Evolutionary conservation across 306 rosid species (phyloP).

Genomic region (Castanea crenata): DNA sequence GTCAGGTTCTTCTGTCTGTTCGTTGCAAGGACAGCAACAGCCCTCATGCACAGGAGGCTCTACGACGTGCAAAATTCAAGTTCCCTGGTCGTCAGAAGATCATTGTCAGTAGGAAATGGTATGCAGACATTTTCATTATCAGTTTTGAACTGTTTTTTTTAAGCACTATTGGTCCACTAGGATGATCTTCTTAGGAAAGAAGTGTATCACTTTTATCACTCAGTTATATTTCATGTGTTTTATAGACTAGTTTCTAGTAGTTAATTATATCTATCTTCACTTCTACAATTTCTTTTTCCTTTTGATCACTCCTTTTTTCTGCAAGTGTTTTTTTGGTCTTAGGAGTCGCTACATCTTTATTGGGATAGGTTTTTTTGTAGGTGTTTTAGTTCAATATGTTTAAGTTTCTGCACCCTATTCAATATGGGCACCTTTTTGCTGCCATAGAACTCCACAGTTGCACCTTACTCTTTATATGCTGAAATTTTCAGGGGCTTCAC

Average conservation of each 20-base stretch:
- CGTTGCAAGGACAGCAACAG: constrained; percentile 79
- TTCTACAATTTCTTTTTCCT: neutral
- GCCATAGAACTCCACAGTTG: neutral
- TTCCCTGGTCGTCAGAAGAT: constrained; percentile 92
- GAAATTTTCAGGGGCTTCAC: constrained; percentile 73
- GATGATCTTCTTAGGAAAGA: too few relatives aligned
- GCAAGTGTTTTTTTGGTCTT: too few relatives aligned
- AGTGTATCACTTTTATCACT: neutral
- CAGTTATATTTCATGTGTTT: neutral
- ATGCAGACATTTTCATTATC: constrained; percentile 4
- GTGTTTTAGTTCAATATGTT: neutral
- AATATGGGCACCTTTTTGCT: neutral
- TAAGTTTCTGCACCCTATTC: neutral
- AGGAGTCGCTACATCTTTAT: too few relatives aligned
- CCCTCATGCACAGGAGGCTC: constrained; percentile 82
- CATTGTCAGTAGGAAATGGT: constrained; percentile 82
- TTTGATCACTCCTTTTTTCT: neutral
- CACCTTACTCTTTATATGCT: neutral
- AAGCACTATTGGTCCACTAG: too few relatives aligned
- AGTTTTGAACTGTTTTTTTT: neutral
- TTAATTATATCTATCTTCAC: neutral
- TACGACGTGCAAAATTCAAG: constrained; percentile 84
- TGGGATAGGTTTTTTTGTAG: neutral
- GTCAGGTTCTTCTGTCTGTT: constrained; percentile 83
- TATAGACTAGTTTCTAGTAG: neutral